phyloP scores from a whole-genome alignment of 2,329 filamentous ascomycete species.

The Calycina marina region DNA sequence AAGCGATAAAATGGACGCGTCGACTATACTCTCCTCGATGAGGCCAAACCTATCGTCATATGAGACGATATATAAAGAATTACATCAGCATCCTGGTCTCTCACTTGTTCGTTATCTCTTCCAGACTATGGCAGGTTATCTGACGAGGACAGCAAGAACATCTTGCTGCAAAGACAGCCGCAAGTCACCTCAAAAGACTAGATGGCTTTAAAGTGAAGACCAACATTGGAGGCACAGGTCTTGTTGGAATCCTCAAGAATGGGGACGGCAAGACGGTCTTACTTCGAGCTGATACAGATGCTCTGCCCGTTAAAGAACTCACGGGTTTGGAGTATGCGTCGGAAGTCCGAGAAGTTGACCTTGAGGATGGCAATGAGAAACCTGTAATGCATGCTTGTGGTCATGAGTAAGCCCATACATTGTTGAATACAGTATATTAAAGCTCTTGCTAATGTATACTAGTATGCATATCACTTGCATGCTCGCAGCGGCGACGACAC shows the following conservation, averaged over 20 bases:
- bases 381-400: constrained; percentile 56
- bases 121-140: too few relatives aligned
- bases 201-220: constrained; percentile 30
- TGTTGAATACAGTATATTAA: too few relatives aligned
- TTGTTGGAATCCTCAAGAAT: constrained; percentile 41
- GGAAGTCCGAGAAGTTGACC: constrained; percentile 19
- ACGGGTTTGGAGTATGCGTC: constrained; percentile 42
- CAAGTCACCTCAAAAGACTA: constrained; percentile 24
- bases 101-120: constrained; percentile 40
- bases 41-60: constrained; percentile 22
- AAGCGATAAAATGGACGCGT: constrained; percentile 6
- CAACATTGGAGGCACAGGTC: constrained; percentile 42
- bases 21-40: constrained; percentile 5
- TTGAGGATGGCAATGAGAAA: constrained; percentile 31
- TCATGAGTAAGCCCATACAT: too few relatives aligned
- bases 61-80: constrained; percentile 40
- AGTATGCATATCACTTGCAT: constrained; percentile 45
- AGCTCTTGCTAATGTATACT: too few relatives aligned
- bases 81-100: constrained; percentile 44
- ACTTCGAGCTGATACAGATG: constrained; percentile 48
- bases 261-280: constrained; percentile 38
- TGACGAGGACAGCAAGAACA: too few relatives aligned
- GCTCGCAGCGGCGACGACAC: constrained; percentile 36
- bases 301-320: constrained; percentile 39
- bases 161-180: constrained; percentile 33